Evolutionary conservation across 2,329 filamentous ascomycete genomes (phyloP), one percentile per base, ranked within the genome.

Genomic region (Keithomyces neogunnii): DNA sequence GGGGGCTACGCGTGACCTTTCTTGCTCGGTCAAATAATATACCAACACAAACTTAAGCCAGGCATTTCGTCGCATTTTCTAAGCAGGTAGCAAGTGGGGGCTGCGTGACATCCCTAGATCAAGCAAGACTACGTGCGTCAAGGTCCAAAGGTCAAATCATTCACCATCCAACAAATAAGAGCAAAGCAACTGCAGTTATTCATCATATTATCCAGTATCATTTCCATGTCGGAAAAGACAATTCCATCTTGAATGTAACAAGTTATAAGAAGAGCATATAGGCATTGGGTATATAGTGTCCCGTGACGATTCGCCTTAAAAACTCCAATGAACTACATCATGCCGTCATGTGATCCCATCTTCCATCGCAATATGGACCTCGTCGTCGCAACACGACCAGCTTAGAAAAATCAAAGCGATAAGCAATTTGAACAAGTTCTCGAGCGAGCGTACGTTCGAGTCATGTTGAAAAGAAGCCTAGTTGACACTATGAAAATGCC

Each of bases 371-470:
- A 30, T 9, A 30, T 44, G 9, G 28, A 44, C 13, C 40, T 44
- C 40, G 40, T 44, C 3, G 40, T n/a, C 40, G 40, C 30, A 44
- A 28, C 40, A 44, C 4, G 30, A 30, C 39, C 28, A 42, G 19
- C 39, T 42, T 28, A 30, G 40, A 30, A 28, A 44, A 6, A 44
- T 30, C 33, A 52, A 50, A 55, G 33, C 39, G 48, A 19, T 47
- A 29, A 44, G 40, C 40, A 30, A 44, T 30, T 26, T 9, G 30
- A 44, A 4, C 10, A 6, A 26, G 39, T 13, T 6, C n/a, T n/a
- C 11, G 26, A 30, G 40, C 5, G 4, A 10, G 30, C 29, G 40
- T 44, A 44, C 28, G 26, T 4, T 30, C 26, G 26, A 7, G 19
- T 44, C 26, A 30, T 19, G 8, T 10, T 28, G 30, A 44, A 30